Evolutionary conservation across 257 asterid species (phyloP).

Genomic region (Henckelia pumila): DNA sequence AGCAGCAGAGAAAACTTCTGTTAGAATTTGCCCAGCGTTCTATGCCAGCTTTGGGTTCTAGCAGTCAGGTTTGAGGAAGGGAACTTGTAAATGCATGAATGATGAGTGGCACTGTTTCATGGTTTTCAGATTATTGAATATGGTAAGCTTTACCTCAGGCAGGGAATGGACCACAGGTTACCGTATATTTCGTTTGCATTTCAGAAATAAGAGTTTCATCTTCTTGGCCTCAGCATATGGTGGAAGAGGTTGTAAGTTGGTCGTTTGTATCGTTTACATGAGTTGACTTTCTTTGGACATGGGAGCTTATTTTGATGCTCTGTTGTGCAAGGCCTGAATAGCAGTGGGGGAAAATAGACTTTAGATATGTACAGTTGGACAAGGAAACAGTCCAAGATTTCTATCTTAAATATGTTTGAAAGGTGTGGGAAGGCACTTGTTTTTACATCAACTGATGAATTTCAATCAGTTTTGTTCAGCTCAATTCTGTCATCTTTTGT

Average conservation of each 20-base stretch:
- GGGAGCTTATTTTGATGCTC: conserved; percentile 45
- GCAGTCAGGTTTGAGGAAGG: conserved; percentile 32
- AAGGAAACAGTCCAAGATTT: not conserved
- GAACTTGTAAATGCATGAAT: conserved; percentile 13
- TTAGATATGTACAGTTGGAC: conserved; percentile 20
- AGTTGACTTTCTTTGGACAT: conserved; percentile 14
- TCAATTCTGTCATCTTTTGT: not conserved
- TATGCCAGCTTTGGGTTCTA: conserved; percentile 44
- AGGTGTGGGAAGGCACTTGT: conserved; percentile 17
- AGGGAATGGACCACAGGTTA: not conserved
- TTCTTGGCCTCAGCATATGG: conserved; percentile 11
- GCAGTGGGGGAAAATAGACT: conserved; percentile 2
- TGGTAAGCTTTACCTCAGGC: not conserved
- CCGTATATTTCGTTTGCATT: conserved; percentile 4
- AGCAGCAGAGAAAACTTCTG: conserved; percentile 57
- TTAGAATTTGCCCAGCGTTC: conserved; percentile 63
- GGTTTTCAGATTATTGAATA: not conserved
- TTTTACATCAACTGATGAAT: not conserved
- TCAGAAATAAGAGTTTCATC: not conserved
- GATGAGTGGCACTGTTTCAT: not conserved
- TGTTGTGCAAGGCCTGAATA: conserved; percentile 26
- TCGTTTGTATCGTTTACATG: conserved; percentile 23
- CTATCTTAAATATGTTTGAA: conserved; percentile 1
- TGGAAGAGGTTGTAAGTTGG: conserved; percentile 23
- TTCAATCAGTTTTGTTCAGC: not conserved